Base-by-base conservation (phyloP, 2,329 filamentous ascomycete genomes). In the Mollisia scopiformis region DNA sequence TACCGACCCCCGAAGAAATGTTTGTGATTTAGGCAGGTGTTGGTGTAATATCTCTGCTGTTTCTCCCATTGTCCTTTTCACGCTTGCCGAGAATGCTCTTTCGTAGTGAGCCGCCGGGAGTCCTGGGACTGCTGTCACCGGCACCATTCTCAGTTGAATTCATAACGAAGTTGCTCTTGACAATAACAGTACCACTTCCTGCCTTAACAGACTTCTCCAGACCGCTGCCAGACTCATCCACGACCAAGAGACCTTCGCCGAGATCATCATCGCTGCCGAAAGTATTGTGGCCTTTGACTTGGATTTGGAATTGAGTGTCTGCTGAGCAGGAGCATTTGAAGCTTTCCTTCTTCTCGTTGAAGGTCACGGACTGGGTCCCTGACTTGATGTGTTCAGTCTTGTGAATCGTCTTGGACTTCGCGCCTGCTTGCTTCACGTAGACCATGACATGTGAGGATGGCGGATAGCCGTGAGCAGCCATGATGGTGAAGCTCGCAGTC, bases 371-470 rank as follows among this genome's bases (percentile, higher is more conserved):
- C 1, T 90, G 91, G 1, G 79, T 80, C 2, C 84, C 78, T 0
- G 88, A 84, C 75, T 97, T 97, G 78, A 91, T 85, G 66, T 95
- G 90, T 75, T 97, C 96, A 23, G 93, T 97, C 81, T 98, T 97
- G 78, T 93, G 88, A 49, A 99, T 80, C 49, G 90, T 85, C 78
- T 95, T 97, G 53, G 76, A 84, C 76, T 90, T 93, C 50, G 86
- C 77, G 3, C 82, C 80, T 33, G 91, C 73, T 67, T 91, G 86
- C 58, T 86, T 88, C 67, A 97, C 79, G 60, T 85, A 78, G 51
- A 96, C 85, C 71, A 92, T 93, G n/a, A 97, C 78, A 72, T 96
- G 92, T 6, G 91, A 83, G 6, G 86, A 86, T 1, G 88, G 78
- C 16, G 92, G 90, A 76, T 88, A 99, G 31, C 90, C 92, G 2